Evolutionary conservation across 768 basidiomycete genomes (phyloP), one percentile per base, ranked within the genome.

Genomic region (Rubroboletus satanas): DNA sequence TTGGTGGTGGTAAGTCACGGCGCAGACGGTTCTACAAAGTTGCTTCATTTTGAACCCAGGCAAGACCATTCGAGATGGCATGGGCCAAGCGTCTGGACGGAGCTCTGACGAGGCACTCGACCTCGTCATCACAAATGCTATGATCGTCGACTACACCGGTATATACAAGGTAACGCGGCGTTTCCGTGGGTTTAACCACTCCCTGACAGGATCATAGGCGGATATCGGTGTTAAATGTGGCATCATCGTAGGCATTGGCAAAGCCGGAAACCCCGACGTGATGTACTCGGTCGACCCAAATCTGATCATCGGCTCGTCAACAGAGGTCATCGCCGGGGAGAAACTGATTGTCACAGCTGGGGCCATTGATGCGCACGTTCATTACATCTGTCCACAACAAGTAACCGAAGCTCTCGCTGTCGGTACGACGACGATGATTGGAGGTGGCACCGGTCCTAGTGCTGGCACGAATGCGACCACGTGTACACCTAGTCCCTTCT

Each of bases 271-370:
- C 70, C 94, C 93, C 4, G 93, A 98, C 65, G 78, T 89, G 51
- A 97, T 97, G 93, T 83, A 83, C 10, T 78, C 79, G 37, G 88
- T 98, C 29, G 77, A 87, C 55, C 79, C 80, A 0, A 70, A 76
- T 6, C 84, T 98, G 64, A 66, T 91, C 58, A 81, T 98, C 48
- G 95, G 95, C 37, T 92, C 90, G 12, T 88, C 87, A 7, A 98
- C 96, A 2, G 97, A 98, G 70, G 93, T 90, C 54, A 88, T 99
- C 58, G 95, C 97, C 0, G 96, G 95, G 43, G 97, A 98, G 70
- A 90, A 93, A 62, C 79, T 94, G 49, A 93, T 99, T 53, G 71
- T 98, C 51, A 99, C 97, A 0, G 90, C 97, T 0, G 97, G 97
- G 23, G 88, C 91, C 15, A 77, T 98, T 55, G 97, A 98, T 63